Evolutionary conservation across 2,329 filamentous ascomycete species (phyloP), one percentile per base, ranked within the genome.

Genomic region (Curvularia sp.): DNA sequence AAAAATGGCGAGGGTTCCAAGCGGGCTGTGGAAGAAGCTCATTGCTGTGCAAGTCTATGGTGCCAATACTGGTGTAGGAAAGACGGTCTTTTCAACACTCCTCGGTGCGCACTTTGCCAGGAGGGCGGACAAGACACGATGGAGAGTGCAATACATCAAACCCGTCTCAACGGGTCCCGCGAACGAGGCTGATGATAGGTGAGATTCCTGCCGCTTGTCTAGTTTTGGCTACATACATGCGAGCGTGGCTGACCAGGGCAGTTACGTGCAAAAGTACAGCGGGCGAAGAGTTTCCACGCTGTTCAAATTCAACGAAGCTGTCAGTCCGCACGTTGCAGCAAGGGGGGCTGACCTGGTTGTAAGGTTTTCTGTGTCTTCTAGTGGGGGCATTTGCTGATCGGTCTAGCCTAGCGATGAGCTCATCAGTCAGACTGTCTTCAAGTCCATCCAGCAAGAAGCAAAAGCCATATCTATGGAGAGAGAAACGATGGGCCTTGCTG

Each of bases 11-110:
- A 69, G 83, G 25, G 77, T 87, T 50, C 82, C 86, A 47, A 83
- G 87, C 51, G 80, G 87, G 47, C 81, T 93, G 36, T 91, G 88
- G 86, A 86, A 88, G 59, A 85, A 84, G 8, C 80, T 93, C 53
- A 86, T 87, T 60, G 82, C 86, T 12, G 85, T 91, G 66, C 91
- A 95, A 76, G 81, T 96, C 36, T 96, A 90, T 69, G 92, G 92
- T 27, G 90, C 92, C 46, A 95, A 94, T 69, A 95, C 92, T 0
- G 87, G 91, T 64, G 90, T 95, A 25, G 92, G 92, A 63, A 96
- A 96, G 80, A 96, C 92, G 0, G 86, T 96, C 30, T 84, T 93
- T 57, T 89, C 89, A 1, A 92, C 90, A 0, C 77, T 92, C 12
- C 80, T 96, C 3, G 89, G 87, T 74, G 87, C 85, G 61, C 84